Evolutionary conservation across 305 asterid species (phyloP).

Genomic region (Fraxinus velutina): DNA sequence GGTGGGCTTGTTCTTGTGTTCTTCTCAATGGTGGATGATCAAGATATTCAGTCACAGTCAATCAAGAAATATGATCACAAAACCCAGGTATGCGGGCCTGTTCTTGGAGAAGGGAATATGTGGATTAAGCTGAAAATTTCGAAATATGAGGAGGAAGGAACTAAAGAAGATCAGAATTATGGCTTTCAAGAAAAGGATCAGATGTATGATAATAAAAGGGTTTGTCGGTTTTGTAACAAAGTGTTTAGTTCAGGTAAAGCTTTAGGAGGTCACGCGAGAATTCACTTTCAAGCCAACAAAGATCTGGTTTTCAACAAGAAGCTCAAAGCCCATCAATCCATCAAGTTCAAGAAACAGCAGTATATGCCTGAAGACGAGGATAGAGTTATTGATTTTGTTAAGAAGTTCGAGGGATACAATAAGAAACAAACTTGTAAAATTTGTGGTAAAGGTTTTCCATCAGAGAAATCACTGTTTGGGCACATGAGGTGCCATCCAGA

Average conservation of each 20-base stretch:
- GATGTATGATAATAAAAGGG: constrained; percentile 18
- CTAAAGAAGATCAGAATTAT: not conserved
- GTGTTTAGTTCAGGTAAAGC: constrained; percentile 63
- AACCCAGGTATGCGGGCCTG: constrained; percentile 8
- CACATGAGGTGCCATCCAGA: constrained; percentile 77
- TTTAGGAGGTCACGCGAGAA: constrained; percentile 78
- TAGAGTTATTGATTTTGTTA: not conserved
- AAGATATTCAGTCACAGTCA: constrained; percentile 16
- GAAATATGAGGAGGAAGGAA: constrained; percentile 11
- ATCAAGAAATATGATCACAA: constrained; percentile 1
- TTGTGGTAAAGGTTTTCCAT: constrained; percentile 50
- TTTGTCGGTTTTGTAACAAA: constrained; percentile 49
- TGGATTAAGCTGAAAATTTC: constrained; percentile 31
- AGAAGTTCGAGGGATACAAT: not conserved
- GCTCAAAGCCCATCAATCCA: constrained; percentile 9
- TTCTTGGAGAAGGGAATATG: constrained; percentile 16
- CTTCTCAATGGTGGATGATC: constrained; percentile 23
- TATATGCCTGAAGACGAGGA: not conserved
- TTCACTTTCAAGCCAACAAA: constrained; percentile 35
- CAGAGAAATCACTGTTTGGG: constrained; percentile 61
- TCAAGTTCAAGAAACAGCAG: constrained; percentile 22
- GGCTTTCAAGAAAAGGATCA: not conserved
- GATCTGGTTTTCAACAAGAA: constrained; percentile 7
- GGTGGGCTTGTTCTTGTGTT: constrained; percentile 20
- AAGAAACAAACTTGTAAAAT: constrained; percentile 24